A percentile compares a stretch with the other conserved stretches of the same genome.
These are phyloP conservation scores for Moricandia arvensis DNA, from an alignment of 345 rosid genomes.

Conservation along the genomic window DNA sequence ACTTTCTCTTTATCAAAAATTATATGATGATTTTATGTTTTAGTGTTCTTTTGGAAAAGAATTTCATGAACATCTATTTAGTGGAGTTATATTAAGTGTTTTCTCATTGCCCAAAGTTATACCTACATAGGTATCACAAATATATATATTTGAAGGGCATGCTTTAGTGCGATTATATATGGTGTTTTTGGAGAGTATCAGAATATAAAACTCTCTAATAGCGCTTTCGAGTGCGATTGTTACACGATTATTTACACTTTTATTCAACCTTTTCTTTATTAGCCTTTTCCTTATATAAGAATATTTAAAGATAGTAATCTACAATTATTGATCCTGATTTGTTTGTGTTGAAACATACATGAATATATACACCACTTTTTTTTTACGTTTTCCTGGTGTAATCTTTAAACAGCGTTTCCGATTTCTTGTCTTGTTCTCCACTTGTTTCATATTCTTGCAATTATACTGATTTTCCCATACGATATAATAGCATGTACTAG, in stretches of 20 bases:
- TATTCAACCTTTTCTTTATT: conserved; percentile 8
- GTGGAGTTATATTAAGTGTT: neutral
- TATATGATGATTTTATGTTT: neutral
- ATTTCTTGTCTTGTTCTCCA: neutral
- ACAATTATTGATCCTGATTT: conserved; percentile 4
- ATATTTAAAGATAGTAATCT: neutral
- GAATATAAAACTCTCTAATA: neutral
- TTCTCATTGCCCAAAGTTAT: neutral
- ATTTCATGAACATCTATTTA: neutral
- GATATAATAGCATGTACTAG: neutral
- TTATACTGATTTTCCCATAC: neutral
- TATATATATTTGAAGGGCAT: neutral
- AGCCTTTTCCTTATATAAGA: neutral
- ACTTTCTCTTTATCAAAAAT: conserved; percentile 13
- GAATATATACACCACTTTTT: neutral
- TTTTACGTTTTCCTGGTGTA: neutral
- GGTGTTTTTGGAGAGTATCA: neutral
- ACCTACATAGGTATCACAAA: neutral
- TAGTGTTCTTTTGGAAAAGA: neutral
- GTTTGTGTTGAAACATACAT: neutral
- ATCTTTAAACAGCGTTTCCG: neutral
- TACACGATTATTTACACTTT: conserved; percentile 5
- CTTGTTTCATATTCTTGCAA: neutral
- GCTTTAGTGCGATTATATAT: conserved; percentile 2
- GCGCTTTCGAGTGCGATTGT: conserved; percentile 7